Evolutionary conservation across 257 asterid genomes (phyloP), one percentile per base, ranked within the genome.

Genomic region (Hygrophila difformis): DNA sequence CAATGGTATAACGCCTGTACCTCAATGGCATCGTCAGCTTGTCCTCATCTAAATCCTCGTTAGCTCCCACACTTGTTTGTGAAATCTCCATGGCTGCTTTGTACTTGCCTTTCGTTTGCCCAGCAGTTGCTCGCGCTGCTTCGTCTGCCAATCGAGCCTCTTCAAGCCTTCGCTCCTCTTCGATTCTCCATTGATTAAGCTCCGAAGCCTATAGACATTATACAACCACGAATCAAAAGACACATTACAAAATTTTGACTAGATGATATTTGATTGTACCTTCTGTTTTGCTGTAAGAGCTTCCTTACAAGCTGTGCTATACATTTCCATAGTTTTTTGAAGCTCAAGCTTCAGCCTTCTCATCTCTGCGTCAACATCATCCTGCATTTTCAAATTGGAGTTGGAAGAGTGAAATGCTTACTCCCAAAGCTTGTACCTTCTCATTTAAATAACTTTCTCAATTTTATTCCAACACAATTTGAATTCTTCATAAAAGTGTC

Each of bases 341-440:
- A 88, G 50, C 75, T 88, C 95, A 11, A 76, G 53, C 67, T 88
- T 88, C 50, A 88, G 70, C 78, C 95, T 78, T 67, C 77, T 81
- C 97, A 88, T 88, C 64, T 88, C 97, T 9, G 77, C 69, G 59
- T 81, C 97, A n/a, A 70, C 89, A 5, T 84, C 97, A 12, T 88
- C 97, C 95, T 88, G 71, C 18, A 41, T 48, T 38, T 48, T 44
- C 20, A 1, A 14, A 38, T 6, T 2, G n/a, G n/a, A n/a, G n/a
- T n/a, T n/a, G n/a, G n/a, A n/a, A n/a, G n/a, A n/a, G n/a, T n/a
- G n/a, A n/a, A n/a, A n/a, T n/a, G n/a, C n/a, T n/a, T n/a, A n/a
- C n/a, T n/a, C n/a, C n/a, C n/a, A n/a, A n/a, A n/a, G n/a, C n/a
- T n/a, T n/a, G n/a, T n/a, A n/a, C n/a, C n/a, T n/a, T n/a, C n/a